Conservation (phyloP, 257 asterid species). For the Datura wrightii region DNA sequence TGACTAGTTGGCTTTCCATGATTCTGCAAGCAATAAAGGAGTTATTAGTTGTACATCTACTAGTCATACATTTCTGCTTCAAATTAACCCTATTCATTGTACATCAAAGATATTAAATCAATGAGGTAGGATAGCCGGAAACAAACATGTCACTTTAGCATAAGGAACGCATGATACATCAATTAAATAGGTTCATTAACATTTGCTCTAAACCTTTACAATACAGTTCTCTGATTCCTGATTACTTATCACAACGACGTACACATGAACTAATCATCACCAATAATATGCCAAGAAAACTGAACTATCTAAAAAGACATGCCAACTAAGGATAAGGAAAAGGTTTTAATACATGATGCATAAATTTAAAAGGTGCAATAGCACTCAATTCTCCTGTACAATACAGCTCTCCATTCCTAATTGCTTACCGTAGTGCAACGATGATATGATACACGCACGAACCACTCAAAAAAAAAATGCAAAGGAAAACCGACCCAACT, state of each 20-base stretch:
- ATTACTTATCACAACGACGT: neutral
- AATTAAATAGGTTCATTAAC: neutral
- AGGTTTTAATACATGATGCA: neutral
- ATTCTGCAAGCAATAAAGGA: conserved; percentile 57
- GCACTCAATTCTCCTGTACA: conserved; percentile 9
- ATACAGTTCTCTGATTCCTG: neutral
- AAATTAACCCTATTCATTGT: conserved; percentile 7
- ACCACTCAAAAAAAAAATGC: neutral
- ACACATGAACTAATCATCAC: neutral
- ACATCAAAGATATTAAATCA: neutral
- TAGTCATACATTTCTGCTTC: conserved; percentile 22
- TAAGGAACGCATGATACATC: neutral
- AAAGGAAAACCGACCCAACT: neutral
- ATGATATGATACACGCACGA: neutral
- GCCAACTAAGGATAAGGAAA: neutral
- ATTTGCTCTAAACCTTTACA: neutral
- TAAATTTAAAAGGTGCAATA: neutral
- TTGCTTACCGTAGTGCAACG: neutral
- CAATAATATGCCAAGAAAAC: neutral
- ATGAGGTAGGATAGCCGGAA: neutral
- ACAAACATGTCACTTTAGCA: neutral
- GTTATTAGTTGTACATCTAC: neutral
- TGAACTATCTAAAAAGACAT: neutral
- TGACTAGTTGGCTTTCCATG: conserved; percentile 97
- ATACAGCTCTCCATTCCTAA: neutral